Percentiles rank a stretch among this genome's conserved stretches.
Evolutionary conservation across 208 protist species (phyloP).

Genomic region (Leishmania guyanensis): DNA sequence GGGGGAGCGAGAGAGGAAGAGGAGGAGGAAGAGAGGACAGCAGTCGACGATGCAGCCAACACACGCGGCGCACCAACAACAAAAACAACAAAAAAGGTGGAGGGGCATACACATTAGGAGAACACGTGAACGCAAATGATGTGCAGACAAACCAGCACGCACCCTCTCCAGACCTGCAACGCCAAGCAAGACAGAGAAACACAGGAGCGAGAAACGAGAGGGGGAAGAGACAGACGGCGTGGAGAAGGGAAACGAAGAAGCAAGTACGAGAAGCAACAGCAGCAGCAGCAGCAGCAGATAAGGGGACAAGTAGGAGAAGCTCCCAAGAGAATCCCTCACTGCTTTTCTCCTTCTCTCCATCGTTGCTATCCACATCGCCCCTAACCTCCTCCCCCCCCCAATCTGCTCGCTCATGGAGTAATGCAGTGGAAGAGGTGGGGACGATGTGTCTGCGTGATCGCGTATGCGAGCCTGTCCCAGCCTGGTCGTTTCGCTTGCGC

Average conservation of each 20-base stretch:
- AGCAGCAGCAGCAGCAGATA: background rate
- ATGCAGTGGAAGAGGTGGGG: background rate
- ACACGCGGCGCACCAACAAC: background rate
- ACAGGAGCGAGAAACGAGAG: background rate
- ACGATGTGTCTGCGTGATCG: background rate
- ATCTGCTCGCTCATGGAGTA: background rate
- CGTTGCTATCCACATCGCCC: background rate
- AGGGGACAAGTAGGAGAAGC: background rate
- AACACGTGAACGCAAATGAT: background rate
- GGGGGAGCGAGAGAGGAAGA: background rate
- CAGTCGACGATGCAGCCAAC: background rate
- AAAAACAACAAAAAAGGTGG: slow-evolving; percentile 9
- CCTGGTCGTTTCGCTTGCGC: background rate
- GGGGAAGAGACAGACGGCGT: background rate
- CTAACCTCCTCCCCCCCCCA: no score
- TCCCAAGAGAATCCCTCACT: background rate
- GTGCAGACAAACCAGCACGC: background rate
- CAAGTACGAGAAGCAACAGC: background rate
- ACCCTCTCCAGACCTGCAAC: background rate
- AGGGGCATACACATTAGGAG: background rate
- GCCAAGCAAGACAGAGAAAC: background rate
- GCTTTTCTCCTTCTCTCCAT: background rate
- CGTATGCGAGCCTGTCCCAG: background rate
- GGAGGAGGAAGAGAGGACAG: background rate
- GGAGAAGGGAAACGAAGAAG: background rate